A percentile compares a stretch with the other conserved stretches of the same genome.
Evolutionary conservation across 2,329 filamentous ascomycete species (phyloP).

Genomic region (Cytospora paraplurivora): DNA sequence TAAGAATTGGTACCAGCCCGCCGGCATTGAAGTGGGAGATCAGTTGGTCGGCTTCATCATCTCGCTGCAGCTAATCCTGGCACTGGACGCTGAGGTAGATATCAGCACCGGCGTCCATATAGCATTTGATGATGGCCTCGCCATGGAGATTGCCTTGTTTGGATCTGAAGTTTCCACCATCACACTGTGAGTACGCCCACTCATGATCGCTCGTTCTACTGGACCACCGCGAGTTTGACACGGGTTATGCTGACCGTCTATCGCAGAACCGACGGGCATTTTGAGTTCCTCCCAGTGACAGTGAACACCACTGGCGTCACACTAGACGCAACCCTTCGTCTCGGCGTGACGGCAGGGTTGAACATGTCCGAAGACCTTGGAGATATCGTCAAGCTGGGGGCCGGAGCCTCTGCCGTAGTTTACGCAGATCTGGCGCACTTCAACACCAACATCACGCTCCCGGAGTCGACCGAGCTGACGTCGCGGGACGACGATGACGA

Average conservation of each 20-base stretch:
- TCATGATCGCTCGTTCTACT: not conserved
- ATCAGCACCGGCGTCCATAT: slow-evolving; percentile 59
- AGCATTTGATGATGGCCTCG: slow-evolving; percentile 52
- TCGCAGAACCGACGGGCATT: slow-evolving; percentile 52
- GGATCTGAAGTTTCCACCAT: slow-evolving; percentile 50
- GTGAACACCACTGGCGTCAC: slow-evolving; percentile 46
- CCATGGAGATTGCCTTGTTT: slow-evolving; percentile 53
- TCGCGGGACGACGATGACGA: slow-evolving; percentile 38
- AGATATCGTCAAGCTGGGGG: slow-evolving; percentile 35
- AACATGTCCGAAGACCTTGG: slow-evolving; percentile 19
- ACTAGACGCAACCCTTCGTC: slow-evolving; percentile 50
- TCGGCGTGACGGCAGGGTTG: slow-evolving; percentile 50
- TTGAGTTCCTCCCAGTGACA: slow-evolving; percentile 59
- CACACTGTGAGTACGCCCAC: slow-evolving; percentile 46
- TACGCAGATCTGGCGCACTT: slow-evolving; percentile 58
- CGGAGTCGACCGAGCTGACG: slow-evolving; percentile 10
- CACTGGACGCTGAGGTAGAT: slow-evolving; percentile 47
- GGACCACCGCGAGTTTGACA: too few relatives aligned
- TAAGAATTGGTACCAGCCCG: slow-evolving; percentile 42
- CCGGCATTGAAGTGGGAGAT: slow-evolving; percentile 46
- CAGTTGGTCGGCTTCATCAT: slow-evolving; percentile 51
- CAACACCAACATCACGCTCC: slow-evolving; percentile 51
- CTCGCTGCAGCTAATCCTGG: slow-evolving; percentile 54
- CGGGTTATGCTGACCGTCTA: not conserved
- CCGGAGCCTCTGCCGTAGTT: slow-evolving; percentile 40